Conservation (phyloP, 2,329 filamentous ascomycete species). For the Triangularia setosa region DNA sequence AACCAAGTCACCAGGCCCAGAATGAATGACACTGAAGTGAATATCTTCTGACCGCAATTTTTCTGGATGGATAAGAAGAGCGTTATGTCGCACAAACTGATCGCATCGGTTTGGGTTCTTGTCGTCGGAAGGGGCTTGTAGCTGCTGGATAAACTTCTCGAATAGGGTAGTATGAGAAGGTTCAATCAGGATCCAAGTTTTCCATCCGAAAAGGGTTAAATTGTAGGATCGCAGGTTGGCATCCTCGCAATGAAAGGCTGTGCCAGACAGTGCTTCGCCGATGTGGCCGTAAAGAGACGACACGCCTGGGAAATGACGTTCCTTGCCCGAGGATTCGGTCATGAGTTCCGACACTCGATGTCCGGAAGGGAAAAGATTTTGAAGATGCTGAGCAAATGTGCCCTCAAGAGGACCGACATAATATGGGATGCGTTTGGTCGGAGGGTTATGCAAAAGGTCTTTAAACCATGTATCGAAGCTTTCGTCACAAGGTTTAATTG, state of each 20-base stretch:
- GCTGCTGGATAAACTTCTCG: not conserved
- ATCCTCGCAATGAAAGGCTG: conserved; percentile 7
- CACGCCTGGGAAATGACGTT: not conserved
- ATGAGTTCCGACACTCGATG: not conserved
- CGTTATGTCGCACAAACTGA: conserved; percentile 3
- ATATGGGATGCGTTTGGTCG: not conserved
- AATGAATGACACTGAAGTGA: not conserved
- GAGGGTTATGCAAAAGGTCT: no score
- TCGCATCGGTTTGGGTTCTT: not conserved
- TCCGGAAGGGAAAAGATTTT: not conserved
- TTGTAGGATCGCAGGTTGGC: conserved; percentile 3
- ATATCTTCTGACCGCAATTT: not conserved
- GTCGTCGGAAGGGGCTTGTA: not conserved
- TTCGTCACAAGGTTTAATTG: no score
- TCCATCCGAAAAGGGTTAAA: not conserved
- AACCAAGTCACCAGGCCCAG: not conserved
- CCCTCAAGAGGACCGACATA: not conserved
- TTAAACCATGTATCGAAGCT: no score
- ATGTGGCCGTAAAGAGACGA: not conserved
- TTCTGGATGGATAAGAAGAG: not conserved
- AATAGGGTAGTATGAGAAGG: not conserved
- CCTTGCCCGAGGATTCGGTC: no score
- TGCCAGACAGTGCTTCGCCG: not conserved
- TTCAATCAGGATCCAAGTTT: conserved; percentile 1
- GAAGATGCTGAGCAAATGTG: not conserved